These are phyloP conservation scores for Citrus cavaleriei DNA, from an alignment of 345 rosid genomes.

Conservation along the genomic window DNA sequence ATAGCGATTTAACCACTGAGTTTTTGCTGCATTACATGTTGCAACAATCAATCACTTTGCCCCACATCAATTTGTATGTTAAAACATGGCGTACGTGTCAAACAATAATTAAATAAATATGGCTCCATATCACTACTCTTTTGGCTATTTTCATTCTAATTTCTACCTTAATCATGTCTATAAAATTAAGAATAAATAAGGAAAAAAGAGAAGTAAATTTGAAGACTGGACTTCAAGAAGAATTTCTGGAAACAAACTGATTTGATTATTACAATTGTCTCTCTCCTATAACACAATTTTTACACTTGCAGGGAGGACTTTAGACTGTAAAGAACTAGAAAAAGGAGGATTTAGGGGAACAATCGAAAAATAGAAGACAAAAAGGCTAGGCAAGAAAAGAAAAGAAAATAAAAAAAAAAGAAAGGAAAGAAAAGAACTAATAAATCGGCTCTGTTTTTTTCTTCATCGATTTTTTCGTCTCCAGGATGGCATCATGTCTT, in stretches of 20 bases:
- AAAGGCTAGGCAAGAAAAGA: neutral
- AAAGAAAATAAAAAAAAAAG: neutral
- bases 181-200: neutral
- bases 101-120: no score
- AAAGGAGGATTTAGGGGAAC: neutral
- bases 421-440: neutral
- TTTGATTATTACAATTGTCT: slow-evolving; percentile 2
- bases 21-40: no score
- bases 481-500: slow-evolving; percentile 66
- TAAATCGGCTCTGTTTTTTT: slow-evolving; percentile 29
- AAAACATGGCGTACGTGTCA: no score
- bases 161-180: neutral
- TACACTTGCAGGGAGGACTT: slow-evolving; percentile 37
- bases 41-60: no score
- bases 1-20: no score
- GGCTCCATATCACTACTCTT: no score
- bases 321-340: neutral
- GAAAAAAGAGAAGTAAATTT: no score
- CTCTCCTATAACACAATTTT: slow-evolving; percentile 23
- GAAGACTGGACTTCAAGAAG: neutral
- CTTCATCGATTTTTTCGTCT: slow-evolving; percentile 37
- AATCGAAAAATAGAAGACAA: neutral
- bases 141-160: neutral
- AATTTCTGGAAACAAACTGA: neutral
- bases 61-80: no score